phyloP scores from a whole-genome alignment of 106 monocot species.

The Iris macrosiphon region DNA sequence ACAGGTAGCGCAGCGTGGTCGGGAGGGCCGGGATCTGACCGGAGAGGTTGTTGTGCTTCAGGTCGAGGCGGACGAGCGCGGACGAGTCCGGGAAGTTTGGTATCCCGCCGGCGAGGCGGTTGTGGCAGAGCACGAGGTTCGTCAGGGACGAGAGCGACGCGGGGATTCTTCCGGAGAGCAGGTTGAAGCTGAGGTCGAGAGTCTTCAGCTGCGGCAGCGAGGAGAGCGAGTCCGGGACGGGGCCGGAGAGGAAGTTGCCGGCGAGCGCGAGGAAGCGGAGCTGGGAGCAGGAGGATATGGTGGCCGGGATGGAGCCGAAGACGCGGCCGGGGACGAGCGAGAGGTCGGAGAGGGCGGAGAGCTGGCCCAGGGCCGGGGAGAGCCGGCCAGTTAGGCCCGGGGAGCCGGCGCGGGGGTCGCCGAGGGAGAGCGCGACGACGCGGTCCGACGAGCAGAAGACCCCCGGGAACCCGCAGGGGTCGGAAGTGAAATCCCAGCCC shows the following conservation, averaged over 20 bases:
- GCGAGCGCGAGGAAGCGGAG: slow-evolving; percentile 70
- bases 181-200: slow-evolving; percentile 49
- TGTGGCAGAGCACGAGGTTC: slow-evolving; percentile 57
- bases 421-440: slow-evolving; percentile 51
- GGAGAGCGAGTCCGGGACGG: slow-evolving; percentile 27
- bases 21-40: slow-evolving; percentile 33
- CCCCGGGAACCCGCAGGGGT: slow-evolving; percentile 57
- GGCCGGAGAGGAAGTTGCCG: slow-evolving; percentile 40
- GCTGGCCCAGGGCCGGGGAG: slow-evolving; percentile 25
- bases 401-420: slow-evolving; percentile 46
- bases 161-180: slow-evolving; percentile 35
- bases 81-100: slow-evolving; percentile 7
- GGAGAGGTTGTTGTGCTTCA: slow-evolving; percentile 44
- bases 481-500: slow-evolving; percentile 75
- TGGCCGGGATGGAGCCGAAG: slow-evolving; percentile 32
- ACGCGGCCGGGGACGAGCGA: slow-evolving; percentile 80
- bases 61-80: slow-evolving; percentile 39
- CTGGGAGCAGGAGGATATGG: slow-evolving; percentile 17
- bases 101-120: slow-evolving; percentile 36
- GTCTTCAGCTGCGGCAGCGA: slow-evolving; percentile 24
- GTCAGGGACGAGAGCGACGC: slow-evolving; percentile 24
- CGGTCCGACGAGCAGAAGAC: slow-evolving; percentile 45
- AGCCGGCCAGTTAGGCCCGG: slow-evolving; percentile 56
- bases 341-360: slow-evolving; percentile 55
- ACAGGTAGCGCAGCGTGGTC: slow-evolving; percentile 29